Conservation (phyloP, 768 basidiomycete genomes). For the Boletellus ananas region DNA sequence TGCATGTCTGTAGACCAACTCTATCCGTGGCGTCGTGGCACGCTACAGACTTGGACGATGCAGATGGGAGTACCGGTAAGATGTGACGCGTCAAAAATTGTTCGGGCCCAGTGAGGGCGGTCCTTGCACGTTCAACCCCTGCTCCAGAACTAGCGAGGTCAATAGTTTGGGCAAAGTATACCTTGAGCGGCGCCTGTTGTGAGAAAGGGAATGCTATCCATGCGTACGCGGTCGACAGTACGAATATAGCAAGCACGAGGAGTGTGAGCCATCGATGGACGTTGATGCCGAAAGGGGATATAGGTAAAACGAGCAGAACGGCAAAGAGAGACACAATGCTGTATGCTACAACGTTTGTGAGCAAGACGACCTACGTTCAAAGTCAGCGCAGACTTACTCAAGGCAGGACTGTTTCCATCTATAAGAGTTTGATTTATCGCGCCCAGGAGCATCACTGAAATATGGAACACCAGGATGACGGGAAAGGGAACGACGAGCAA, state of each 20-base stretch:
- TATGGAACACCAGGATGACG: constrained; percentile 49
- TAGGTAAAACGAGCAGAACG: constrained; percentile 51
- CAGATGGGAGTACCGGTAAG: constrained; percentile 51
- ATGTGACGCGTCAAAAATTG: constrained; percentile 42
- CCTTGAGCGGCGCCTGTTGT: constrained; percentile 55
- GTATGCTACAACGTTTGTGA: constrained; percentile 45
- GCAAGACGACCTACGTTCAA: background rate
- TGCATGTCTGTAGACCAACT: constrained; percentile 44
- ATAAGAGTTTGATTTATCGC: constrained; percentile 54
- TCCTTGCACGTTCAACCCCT: constrained; percentile 32
- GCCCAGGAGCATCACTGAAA: constrained; percentile 43
- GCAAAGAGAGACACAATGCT: constrained; percentile 41
- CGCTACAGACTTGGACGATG: constrained; percentile 33
- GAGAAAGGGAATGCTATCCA: constrained; percentile 61
- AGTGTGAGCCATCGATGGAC: constrained; percentile 38
- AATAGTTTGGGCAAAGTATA: constrained; percentile 66
- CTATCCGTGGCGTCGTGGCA: constrained; percentile 28
- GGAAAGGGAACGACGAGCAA: constrained; percentile 52
- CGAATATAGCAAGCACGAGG: constrained; percentile 38
- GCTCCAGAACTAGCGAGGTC: constrained; percentile 35
- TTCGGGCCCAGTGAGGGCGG: constrained; percentile 43
- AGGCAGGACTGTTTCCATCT: constrained; percentile 53
- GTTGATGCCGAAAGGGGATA: constrained; percentile 62
- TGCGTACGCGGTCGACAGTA: constrained; percentile 41
- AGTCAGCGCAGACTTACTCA: constrained; percentile 38